Evolutionary conservation across 768 basidiomycete species (phyloP), one percentile per base, ranked within the genome.

Genomic region (Boletus rubescentipes): DNA sequence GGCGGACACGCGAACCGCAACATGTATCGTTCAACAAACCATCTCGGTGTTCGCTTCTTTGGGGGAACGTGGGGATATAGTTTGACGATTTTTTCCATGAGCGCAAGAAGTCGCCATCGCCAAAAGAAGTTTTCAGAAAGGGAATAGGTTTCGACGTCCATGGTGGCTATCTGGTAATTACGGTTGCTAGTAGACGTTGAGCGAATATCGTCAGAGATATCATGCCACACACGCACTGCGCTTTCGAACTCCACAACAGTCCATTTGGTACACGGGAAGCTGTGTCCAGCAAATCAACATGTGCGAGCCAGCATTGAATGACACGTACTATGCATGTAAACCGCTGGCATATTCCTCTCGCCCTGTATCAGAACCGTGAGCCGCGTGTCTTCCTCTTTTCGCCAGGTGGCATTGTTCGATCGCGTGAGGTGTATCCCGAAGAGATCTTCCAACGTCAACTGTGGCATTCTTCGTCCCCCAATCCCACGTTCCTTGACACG

Each of bases 71-170:
- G 16, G 5, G 54, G 57, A 49, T 80, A 74, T 1, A 55, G 70
- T 15, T 64, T 51, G 46, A 72, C 59, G n/a, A 85, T 76, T 26
- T 79, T 67, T 0, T 74, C 60, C 54, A 88, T 77, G 36, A 80
- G 60, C 1, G 70, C 72, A 21, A 81, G 60, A 1, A 83, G 71
- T 18, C 77, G 78, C 60, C 77, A 84, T 38, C 78, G 76, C 35
- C 75, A 73, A 38, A 87, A 63, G 58, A 83, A 87, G 38, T 78
- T 75, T 45, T 69, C 68, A 58, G 83, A 79, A 0, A 56, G 62
- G 0, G 61, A 53, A 53, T 76, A 79, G 0, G 77, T 79, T 15
- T 60, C 61, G 7, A 73, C 66, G 48, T 84, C 75, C 63, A 86
- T 72, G 2, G 78, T 75, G 12, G 66, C 57, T 3, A 87, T 67